These are phyloP conservation scores for Puccinellia tenuiflora DNA, from an alignment of 176 grass and related monocot species.

Conservation along the genomic window DNA sequence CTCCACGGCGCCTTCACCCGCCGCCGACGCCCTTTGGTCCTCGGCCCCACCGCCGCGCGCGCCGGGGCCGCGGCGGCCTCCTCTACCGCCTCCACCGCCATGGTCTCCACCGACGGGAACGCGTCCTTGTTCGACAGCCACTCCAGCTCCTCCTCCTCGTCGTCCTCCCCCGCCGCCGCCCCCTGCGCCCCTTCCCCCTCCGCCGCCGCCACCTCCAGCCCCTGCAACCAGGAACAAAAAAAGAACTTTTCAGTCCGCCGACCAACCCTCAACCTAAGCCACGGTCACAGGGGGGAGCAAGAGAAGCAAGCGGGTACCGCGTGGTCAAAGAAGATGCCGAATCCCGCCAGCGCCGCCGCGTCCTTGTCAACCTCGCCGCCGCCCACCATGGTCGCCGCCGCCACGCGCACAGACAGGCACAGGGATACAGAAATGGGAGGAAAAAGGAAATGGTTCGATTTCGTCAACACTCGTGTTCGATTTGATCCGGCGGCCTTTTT, in stretches of 20 bases:
- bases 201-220: slow-evolving; percentile 31
- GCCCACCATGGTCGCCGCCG: slow-evolving; percentile 34
- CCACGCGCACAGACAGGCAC: slow-evolving; percentile 1
- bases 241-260: not conserved
- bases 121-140: slow-evolving; percentile 82
- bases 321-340: slow-evolving; percentile 52
- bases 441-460: slow-evolving; percentile 17
- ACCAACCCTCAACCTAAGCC: not conserved
- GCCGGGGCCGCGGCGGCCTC: not conserved
- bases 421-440: slow-evolving; percentile 33
- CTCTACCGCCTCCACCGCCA: slow-evolving; percentile 16
- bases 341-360: slow-evolving; percentile 22
- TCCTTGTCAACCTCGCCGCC: slow-evolving; percentile 7
- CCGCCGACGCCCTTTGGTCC: slow-evolving; percentile 45
- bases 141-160: slow-evolving; percentile 75
- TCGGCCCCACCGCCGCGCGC: slow-evolving; percentile 28
- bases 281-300: not conserved
- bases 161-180: slow-evolving; percentile 25
- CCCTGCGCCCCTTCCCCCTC: slow-evolving; percentile 12
- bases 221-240: slow-evolving; percentile 27
- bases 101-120: slow-evolving; percentile 67
- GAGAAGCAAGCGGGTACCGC: slow-evolving; percentile 22
- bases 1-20: slow-evolving; percentile 36
- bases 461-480: slow-evolving; percentile 24
- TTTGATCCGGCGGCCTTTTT: slow-evolving; percentile 38